Evolutionary conservation across 139 green algal species (phyloP).

Genomic region (Auxenochlorella pyrenoidosa): DNA sequence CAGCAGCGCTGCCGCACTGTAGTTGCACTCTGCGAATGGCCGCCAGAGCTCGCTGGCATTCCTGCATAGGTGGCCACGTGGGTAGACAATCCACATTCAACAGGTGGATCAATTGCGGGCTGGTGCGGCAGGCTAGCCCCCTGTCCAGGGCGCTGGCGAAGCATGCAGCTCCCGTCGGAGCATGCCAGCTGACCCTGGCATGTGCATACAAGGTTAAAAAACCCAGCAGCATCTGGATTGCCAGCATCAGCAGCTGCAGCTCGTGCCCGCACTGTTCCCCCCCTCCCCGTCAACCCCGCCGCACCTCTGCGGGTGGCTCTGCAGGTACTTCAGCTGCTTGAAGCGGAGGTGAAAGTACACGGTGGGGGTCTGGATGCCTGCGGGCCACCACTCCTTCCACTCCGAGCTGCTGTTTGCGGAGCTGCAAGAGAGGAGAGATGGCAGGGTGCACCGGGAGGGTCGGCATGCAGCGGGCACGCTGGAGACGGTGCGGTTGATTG

Average conservation of each 20-base stretch:
- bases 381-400: slow-evolving; percentile 17
- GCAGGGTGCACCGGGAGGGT: too few species aligned
- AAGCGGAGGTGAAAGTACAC: neutral
- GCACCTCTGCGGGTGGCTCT: neutral
- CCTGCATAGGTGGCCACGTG: neutral
- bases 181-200: neutral
- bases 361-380: neutral
- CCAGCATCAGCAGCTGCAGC: neutral
- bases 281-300: neutral
- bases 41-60: neutral
- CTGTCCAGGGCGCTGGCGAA: too few species aligned
- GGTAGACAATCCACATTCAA: too few species aligned
- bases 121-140: too few species aligned
- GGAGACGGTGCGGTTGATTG: neutral
- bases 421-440: neutral
- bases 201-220: neutral
- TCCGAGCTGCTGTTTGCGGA: neutral
- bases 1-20: neutral
- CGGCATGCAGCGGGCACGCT: too few species aligned
- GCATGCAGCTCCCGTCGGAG: neutral
- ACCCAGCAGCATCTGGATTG: neutral
- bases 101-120: too few species aligned
- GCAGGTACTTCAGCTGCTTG: slow-evolving; percentile 17
- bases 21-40: neutral
- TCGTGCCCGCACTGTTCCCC: neutral